Percentiles rank a stretch among this genome's conserved stretches.
phyloP scores from a whole-genome alignment of 2,329 filamentous ascomycete genomes.

The Ophiosphaerella narmari region DNA sequence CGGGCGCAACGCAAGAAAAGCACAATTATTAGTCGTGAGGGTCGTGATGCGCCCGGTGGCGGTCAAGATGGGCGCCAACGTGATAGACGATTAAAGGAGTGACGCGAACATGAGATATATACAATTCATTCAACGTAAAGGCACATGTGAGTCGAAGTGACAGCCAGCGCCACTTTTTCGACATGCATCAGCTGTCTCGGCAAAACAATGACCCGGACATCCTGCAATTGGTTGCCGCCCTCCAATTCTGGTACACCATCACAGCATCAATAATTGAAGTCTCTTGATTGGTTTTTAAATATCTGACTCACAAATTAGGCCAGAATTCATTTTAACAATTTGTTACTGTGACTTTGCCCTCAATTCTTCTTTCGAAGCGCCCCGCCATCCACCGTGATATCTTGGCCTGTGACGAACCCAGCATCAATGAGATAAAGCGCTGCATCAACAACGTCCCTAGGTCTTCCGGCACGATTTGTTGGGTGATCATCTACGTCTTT shows the following conservation, averaged over 20 bases:
- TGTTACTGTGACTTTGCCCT: neutral
- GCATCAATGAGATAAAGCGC: slow-evolving; percentile 49
- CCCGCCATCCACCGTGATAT: slow-evolving; percentile 46
- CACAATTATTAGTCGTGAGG: slow-evolving; percentile 19
- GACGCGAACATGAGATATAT: slow-evolving; percentile 6
- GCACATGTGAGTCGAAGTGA: neutral
- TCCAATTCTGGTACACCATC: no score
- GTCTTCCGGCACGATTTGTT: slow-evolving; percentile 51
- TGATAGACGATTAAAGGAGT: slow-evolving; percentile 19
- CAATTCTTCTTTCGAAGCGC: slow-evolving; percentile 42
- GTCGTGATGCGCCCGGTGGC: slow-evolving; percentile 34
- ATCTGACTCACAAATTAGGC: no score
- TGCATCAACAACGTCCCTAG: slow-evolving; percentile 53
- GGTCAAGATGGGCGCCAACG: slow-evolving; percentile 35
- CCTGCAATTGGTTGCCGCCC: neutral
- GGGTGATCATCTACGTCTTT: slow-evolving; percentile 51
- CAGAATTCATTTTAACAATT: neutral
- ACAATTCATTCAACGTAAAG: slow-evolving; percentile 6
- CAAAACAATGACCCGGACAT: neutral
- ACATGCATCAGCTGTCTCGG: slow-evolving; percentile 10
- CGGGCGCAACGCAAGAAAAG: slow-evolving; percentile 16
- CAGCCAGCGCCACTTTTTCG: slow-evolving; percentile 8
- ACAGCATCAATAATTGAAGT: no score
- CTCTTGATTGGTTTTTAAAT: no score
- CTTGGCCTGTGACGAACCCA: slow-evolving; percentile 46